phyloP scores from a whole-genome alignment of 1,284 basidiomycete genomes.

The Melampsora americana region DNA sequence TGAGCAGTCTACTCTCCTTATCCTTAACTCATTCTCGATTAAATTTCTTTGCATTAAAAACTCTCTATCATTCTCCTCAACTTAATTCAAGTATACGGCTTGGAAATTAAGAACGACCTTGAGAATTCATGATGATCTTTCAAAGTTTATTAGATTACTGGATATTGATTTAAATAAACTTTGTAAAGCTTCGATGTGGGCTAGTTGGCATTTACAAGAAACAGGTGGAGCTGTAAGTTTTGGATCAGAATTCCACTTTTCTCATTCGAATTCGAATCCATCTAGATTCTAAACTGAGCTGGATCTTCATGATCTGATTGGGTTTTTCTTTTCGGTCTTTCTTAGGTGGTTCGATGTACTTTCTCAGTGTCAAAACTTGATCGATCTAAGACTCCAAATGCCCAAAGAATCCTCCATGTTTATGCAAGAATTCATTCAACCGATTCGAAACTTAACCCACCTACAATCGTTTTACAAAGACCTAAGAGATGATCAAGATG shows the following conservation, averaged over 20 bases:
- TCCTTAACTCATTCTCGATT: neutral
- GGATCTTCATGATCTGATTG: too few species aligned
- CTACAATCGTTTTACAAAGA: conserved; percentile 7
- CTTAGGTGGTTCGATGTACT: neutral
- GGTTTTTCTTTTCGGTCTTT: neutral
- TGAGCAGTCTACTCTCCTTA: neutral
- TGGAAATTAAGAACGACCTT: neutral
- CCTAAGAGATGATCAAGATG: neutral
- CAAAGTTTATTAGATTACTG: neutral
- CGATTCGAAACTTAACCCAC: neutral
- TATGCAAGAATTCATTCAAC: neutral
- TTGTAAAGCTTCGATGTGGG: conserved; percentile 8
- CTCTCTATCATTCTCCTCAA: neutral
- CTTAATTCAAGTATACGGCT: neutral
- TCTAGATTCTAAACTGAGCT: too few species aligned
- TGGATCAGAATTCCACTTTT: neutral
- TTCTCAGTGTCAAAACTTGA: neutral
- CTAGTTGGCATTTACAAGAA: conserved; percentile 8
- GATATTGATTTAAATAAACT: conserved; percentile 5
- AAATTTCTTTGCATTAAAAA: neutral
- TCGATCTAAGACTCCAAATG: neutral
- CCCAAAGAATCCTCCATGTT: conserved; percentile 4
- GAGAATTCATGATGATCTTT: neutral
- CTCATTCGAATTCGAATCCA: too few species aligned
- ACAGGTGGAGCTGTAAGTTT: neutral